phyloP scores from a whole-genome alignment of 1,139 yeast genomes.

The Arxiozyma heterogenica region DNA sequence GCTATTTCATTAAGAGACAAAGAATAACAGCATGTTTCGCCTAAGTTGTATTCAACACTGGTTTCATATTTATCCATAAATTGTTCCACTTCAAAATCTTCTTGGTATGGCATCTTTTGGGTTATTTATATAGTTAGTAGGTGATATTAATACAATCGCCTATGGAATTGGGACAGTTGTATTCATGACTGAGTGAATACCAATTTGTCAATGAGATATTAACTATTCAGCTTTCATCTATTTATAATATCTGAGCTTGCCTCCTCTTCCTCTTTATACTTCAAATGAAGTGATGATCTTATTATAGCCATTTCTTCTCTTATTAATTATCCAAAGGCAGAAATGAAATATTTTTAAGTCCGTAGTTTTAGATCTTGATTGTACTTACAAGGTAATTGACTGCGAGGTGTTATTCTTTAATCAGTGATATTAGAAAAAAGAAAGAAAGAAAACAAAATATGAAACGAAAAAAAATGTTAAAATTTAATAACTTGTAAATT shows the following conservation, averaged over 20 bases:
- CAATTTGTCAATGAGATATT: too few relatives aligned
- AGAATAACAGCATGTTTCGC: conserved; percentile 48
- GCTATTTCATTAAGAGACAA: conserved; percentile 37
- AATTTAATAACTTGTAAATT: too few relatives aligned
- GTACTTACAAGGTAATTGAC: background rate
- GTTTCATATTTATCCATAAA: conserved; percentile 48
- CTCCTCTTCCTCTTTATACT: background rate
- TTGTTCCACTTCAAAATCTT: conserved; percentile 46
- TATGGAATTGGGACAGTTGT: too few relatives aligned
- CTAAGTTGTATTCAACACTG: conserved; percentile 37
- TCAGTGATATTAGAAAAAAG: background rate
- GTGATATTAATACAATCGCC: too few relatives aligned
- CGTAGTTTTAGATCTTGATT: background rate
- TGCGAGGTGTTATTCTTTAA: background rate
- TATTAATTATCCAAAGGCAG: background rate
- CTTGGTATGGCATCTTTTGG: conserved; percentile 34
- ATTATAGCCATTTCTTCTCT: background rate
- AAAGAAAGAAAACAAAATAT: too few relatives aligned
- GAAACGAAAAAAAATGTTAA: background rate
- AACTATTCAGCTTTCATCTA: too few relatives aligned
- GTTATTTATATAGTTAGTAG: background rate
- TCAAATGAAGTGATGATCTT: background rate
- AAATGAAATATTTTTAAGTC: background rate
- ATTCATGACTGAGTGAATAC: too few relatives aligned
- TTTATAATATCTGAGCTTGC: background rate